Percentiles rank a stretch among this genome's conserved stretches.
phyloP scores from a whole-genome alignment of 192 early-diverging fungal species.

The Chytriomyces hyalinus region DNA sequence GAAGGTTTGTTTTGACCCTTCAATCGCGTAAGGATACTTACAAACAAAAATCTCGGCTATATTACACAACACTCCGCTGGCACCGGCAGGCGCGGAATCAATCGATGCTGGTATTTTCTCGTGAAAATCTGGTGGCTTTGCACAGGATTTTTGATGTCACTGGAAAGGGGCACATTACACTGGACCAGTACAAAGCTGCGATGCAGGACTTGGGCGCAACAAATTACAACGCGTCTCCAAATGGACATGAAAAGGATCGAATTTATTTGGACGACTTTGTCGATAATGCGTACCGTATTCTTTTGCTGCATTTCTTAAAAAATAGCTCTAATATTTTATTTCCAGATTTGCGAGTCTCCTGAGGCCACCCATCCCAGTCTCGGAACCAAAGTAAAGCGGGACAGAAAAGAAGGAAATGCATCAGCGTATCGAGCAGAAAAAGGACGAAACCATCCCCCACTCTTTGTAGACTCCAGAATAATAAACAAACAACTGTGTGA shows the following conservation, averaged over 20 bases:
- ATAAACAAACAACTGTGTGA: neutral
- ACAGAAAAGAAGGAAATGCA: neutral
- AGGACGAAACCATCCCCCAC: too few relatives aligned
- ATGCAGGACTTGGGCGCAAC: conserved; percentile 44
- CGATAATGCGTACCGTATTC: conserved; percentile 42
- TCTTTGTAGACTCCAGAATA: neutral
- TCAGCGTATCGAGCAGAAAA: too few relatives aligned
- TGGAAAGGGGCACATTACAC: conserved; percentile 50
- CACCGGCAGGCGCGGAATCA: conserved; percentile 47
- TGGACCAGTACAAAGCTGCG: conserved; percentile 50
- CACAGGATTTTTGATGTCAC: conserved; percentile 56
- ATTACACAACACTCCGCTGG: neutral
- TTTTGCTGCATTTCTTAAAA: neutral
- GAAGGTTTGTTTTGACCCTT: conserved; percentile 35
- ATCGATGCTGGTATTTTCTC: conserved; percentile 46
- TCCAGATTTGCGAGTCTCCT: conserved; percentile 19
- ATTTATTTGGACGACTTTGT: conserved; percentile 46
- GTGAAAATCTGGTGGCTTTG: conserved; percentile 48
- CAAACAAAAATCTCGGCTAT: neutral
- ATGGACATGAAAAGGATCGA: conserved; percentile 39
- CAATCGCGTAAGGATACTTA: neutral
- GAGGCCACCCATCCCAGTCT: neutral
- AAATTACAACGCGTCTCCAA: conserved; percentile 37
- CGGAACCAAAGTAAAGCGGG: too few relatives aligned
- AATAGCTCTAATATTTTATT: conserved; percentile 1